Evolutionary conservation across 768 basidiomycete species (phyloP).

Genomic region (Pleurotus giganteus): DNA sequence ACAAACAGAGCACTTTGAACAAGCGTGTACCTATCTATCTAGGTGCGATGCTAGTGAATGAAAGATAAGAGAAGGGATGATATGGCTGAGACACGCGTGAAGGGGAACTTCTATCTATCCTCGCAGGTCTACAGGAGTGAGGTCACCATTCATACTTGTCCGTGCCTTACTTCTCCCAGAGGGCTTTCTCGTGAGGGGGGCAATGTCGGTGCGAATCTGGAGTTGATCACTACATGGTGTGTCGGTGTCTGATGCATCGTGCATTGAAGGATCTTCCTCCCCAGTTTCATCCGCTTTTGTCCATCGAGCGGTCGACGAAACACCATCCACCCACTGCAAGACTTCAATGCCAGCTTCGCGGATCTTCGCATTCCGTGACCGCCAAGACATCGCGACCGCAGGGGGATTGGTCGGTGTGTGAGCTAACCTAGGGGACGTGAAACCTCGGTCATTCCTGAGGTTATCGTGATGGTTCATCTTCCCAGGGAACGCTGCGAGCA

Average conservation of each 20-base stretch:
- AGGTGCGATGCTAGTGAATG: conserved; percentile 9
- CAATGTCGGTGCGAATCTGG: conserved; percentile 40
- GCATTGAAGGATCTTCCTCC: conserved; percentile 24
- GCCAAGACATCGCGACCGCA: conserved; percentile 53
- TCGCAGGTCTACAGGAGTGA: conserved; percentile 35
- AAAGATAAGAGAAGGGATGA: conserved; percentile 13
- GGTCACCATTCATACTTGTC: conserved; percentile 41
- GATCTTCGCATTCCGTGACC: conserved; percentile 54
- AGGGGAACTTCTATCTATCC: neutral
- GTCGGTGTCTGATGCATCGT: conserved; percentile 26
- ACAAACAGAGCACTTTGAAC: neutral
- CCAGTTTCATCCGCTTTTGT: conserved; percentile 38
- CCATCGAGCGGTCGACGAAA: conserved; percentile 61
- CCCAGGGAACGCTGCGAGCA: conserved; percentile 68
- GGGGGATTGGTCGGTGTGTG: conserved; percentile 10
- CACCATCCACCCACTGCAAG: conserved; percentile 71
- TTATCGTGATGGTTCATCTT: conserved; percentile 37
- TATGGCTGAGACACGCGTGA: conserved; percentile 11
- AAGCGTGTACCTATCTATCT: conserved; percentile 4
- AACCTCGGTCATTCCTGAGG: conserved; percentile 9
- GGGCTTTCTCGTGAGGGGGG: conserved; percentile 68
- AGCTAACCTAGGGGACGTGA: conserved; percentile 29
- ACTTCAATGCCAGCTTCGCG: conserved; percentile 59
- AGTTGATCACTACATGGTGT: conserved; percentile 31
- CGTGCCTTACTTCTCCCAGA: conserved; percentile 56